phyloP scores from a whole-genome alignment of 2,329 filamentous ascomycete species.

The Hirsutella thompsonii region DNA sequence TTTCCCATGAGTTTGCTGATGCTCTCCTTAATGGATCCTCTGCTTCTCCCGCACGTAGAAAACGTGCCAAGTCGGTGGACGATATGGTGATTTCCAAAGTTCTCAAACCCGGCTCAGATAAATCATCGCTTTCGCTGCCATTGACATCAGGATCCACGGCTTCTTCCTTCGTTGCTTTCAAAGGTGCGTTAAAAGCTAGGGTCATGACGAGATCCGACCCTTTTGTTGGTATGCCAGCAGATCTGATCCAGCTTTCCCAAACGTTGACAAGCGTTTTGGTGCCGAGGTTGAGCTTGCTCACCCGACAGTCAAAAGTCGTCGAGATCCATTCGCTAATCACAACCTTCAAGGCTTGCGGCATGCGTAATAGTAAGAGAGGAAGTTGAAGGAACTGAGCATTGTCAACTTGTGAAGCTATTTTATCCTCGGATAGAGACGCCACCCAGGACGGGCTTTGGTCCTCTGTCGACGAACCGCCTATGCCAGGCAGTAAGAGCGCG shows the following conservation, averaged over 20 bases:
- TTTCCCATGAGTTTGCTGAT: slow-evolving; percentile 13
- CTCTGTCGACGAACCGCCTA: slow-evolving; percentile 7
- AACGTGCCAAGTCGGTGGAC: slow-evolving; percentile 30
- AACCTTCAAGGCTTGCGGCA: slow-evolving; percentile 38
- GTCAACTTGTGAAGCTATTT: slow-evolving; percentile 6
- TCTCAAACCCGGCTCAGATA: slow-evolving; percentile 16
- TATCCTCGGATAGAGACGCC: slow-evolving; percentile 1
- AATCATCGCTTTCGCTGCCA: slow-evolving; percentile 6
- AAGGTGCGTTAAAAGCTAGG: slow-evolving; percentile 34
- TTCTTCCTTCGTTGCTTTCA: slow-evolving; percentile 6
- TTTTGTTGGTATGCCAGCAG: slow-evolving; percentile 19
- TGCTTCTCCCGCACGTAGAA: slow-evolving; percentile 26
- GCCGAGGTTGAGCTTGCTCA: slow-evolving; percentile 34
- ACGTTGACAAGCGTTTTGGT: slow-evolving; percentile 34
- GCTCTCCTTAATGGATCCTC: slow-evolving; percentile 1
- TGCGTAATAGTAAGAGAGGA: slow-evolving; percentile 40
- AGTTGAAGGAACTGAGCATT: slow-evolving; percentile 28
- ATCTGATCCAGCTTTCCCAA: slow-evolving; percentile 38
- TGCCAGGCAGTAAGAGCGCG: slow-evolving; percentile 34
- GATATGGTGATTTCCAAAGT: slow-evolving; percentile 40
- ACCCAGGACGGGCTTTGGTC: slow-evolving; percentile 7
- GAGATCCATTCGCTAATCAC: slow-evolving; percentile 38
- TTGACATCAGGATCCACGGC: slow-evolving; percentile 6
- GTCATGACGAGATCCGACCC: slow-evolving; percentile 35
- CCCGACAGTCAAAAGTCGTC: slow-evolving; percentile 42